Conservation (phyloP, 164 flowering plant species). For the Sextonia rubra region DNA sequence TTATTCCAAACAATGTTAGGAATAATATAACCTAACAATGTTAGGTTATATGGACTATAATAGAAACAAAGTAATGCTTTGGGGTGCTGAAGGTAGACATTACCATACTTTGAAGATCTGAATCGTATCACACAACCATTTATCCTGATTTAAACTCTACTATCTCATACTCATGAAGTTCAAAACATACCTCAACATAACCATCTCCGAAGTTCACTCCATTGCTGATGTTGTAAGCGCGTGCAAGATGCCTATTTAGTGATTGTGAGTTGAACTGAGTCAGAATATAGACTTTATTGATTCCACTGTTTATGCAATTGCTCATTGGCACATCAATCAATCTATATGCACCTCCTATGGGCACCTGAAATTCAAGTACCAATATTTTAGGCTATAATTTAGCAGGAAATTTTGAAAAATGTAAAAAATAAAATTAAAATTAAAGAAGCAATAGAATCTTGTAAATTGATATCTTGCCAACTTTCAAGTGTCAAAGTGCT, state of each 20-base stretch:
- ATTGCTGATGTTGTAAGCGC: slow-evolving; percentile 72
- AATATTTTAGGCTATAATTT: background rate
- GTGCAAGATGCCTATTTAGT: slow-evolving; percentile 79
- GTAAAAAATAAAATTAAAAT: background rate
- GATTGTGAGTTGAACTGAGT: slow-evolving; percentile 97
- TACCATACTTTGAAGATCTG: background rate
- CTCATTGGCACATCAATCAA: slow-evolving; percentile 98
- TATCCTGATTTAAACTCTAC: background rate
- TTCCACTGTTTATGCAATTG: slow-evolving; percentile 97
- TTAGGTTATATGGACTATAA: background rate
- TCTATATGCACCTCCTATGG: slow-evolving; percentile 92
- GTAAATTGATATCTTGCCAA: background rate
- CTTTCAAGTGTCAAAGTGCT: background rate
- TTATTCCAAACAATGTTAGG: background rate
- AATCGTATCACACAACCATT: background rate
- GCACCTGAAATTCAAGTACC: slow-evolving; percentile 48
- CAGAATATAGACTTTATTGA: slow-evolving; percentile 88
- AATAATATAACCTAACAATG: no score
- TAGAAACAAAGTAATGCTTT: background rate
- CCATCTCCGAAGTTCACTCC: slow-evolving; percentile 88
- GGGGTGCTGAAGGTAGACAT: background rate
- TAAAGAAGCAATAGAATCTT: background rate
- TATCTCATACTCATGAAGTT: background rate
- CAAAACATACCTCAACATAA: slow-evolving; percentile 64
- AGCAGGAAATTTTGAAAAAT: background rate